Conservation (phyloP, 805 yeast species). For the Candida fluviatilis region DNA sequence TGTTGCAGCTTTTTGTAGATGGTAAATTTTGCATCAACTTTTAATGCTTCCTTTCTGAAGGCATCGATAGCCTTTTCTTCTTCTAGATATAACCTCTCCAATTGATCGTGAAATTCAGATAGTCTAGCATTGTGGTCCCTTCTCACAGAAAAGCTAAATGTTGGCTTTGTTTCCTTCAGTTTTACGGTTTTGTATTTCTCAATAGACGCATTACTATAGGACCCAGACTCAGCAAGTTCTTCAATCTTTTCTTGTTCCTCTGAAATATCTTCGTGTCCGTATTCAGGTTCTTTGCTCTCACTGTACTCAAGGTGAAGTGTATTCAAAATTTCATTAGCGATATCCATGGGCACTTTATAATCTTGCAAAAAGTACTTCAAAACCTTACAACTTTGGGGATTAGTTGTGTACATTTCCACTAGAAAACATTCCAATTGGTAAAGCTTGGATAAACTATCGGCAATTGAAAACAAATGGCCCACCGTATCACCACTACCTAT, state of each 20-base stretch:
- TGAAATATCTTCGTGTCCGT: conserved; percentile 4
- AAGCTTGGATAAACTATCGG: conserved; percentile 27
- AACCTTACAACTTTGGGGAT: conserved; percentile 17
- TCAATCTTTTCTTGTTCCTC: conserved; percentile 4
- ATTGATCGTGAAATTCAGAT: conserved; percentile 26
- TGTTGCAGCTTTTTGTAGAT: conserved; percentile 25
- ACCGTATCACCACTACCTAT: conserved; percentile 32
- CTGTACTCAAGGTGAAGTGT: conserved; percentile 29
- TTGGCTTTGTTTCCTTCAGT: conserved; percentile 6
- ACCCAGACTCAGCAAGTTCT: conserved; percentile 11
- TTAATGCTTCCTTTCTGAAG: conserved; percentile 14
- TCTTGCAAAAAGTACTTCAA: conserved; percentile 19
- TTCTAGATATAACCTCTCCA: conserved; percentile 19
- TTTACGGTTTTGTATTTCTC: conserved; percentile 17
- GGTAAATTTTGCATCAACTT: conserved; percentile 26
- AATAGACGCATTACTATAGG: conserved; percentile 14
- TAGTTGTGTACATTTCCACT: conserved; percentile 10
- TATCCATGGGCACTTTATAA: conserved; percentile 33
- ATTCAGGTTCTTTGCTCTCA: conserved; percentile 10
- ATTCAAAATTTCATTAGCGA: conserved; percentile 40
- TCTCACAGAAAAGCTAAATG: conserved; percentile 27
- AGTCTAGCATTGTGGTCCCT: conserved; percentile 30
- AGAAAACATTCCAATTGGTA: conserved; percentile 17
- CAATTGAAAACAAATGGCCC: conserved; percentile 24
- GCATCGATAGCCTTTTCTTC: conserved; percentile 22